A percentile compares a stretch with the other conserved stretches of the same genome.
Evolutionary conservation across 2,329 filamentous ascomycete genomes (phyloP).

Genomic region (Fusarium nelsonii): DNA sequence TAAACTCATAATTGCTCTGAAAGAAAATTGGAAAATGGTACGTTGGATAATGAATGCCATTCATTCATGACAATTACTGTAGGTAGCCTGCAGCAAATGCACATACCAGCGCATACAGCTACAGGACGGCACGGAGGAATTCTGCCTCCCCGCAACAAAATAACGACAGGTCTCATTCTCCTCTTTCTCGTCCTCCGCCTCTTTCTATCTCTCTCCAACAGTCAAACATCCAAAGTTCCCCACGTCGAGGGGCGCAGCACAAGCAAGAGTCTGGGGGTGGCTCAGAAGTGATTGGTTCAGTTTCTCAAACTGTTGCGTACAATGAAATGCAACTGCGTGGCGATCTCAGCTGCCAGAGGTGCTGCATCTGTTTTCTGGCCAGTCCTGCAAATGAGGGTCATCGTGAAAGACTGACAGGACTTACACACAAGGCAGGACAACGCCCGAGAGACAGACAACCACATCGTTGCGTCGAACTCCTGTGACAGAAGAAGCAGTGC

Average conservation of each 20-base stretch:
- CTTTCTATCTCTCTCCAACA: slow-evolving; percentile 7
- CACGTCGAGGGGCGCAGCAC: slow-evolving; percentile 22
- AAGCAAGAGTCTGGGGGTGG: slow-evolving; percentile 17
- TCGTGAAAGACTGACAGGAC: slow-evolving; percentile 6
- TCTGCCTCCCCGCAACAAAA: slow-evolving; percentile 14
- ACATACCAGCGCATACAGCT: background rate
- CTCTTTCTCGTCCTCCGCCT: slow-evolving; percentile 1
- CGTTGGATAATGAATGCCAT: slow-evolving; percentile 18
- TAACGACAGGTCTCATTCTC: slow-evolving; percentile 11
- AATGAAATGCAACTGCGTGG: slow-evolving; percentile 26
- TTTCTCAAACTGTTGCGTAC: slow-evolving; percentile 24
- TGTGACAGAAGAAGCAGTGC: slow-evolving; percentile 22
- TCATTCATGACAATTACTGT: background rate
- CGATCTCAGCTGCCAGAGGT: slow-evolving; percentile 27
- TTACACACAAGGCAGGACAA: slow-evolving; percentile 1
- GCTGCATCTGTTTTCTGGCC: slow-evolving; percentile 1
- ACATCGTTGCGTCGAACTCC: slow-evolving; percentile 11
- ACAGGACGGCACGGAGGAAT: slow-evolving; percentile 25
- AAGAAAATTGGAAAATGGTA: slow-evolving; percentile 4
- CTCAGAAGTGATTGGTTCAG: slow-evolving; percentile 15
- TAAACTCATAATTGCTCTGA: slow-evolving; percentile 21
- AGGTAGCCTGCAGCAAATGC: background rate
- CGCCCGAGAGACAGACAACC: slow-evolving; percentile 8
- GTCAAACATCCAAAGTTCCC: slow-evolving; percentile 12
- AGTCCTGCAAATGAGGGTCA: slow-evolving; percentile 22